phyloP scores from a whole-genome alignment of 2,329 filamentous ascomycete genomes.

The Xylaria sp. region DNA sequence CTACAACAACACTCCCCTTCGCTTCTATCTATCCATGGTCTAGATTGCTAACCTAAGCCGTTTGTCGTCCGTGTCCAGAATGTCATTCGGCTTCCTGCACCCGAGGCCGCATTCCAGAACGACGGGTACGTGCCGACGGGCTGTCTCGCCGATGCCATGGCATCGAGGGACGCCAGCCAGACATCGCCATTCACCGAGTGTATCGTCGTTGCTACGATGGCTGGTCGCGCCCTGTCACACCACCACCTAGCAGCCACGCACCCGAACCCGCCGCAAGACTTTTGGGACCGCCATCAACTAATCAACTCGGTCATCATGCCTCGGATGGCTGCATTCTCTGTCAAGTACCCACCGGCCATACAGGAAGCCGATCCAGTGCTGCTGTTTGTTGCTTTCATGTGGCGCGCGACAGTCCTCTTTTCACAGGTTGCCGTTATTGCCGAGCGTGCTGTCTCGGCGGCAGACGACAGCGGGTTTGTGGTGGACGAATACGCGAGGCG shows the following conservation, averaged over 20 bases:
- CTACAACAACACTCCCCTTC: too few species aligned
- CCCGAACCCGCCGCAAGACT: slow-evolving; percentile 5
- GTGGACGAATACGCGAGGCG: too few species aligned
- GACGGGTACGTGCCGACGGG: slow-evolving; percentile 34
- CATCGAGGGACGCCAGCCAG: slow-evolving; percentile 9
- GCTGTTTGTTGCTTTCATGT: slow-evolving; percentile 10
- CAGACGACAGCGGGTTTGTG: too few species aligned
- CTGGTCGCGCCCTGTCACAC: slow-evolving; percentile 12
- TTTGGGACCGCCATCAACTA: slow-evolving; percentile 10
- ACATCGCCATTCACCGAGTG: slow-evolving; percentile 15
- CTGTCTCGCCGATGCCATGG: slow-evolving; percentile 42
- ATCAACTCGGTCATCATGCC: slow-evolving; percentile 10
- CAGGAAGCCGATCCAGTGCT: slow-evolving; percentile 15
- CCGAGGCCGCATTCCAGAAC: slow-evolving; percentile 45
- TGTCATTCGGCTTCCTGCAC: slow-evolving; percentile 43
- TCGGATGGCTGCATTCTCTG: slow-evolving; percentile 10
- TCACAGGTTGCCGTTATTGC: too few species aligned
- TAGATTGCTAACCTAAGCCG: too few species aligned
- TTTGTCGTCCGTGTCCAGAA: too few species aligned
- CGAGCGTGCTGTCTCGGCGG: too few species aligned
- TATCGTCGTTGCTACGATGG: slow-evolving; percentile 15
- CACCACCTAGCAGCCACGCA: slow-evolving; percentile 8
- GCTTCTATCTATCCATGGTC: too few species aligned
- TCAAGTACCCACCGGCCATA: slow-evolving; percentile 1
- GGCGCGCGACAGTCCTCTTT: slow-evolving; percentile 7